Conservation (phyloP, 352 stramenopile species). For the Saprolegnia parasitica region DNA sequence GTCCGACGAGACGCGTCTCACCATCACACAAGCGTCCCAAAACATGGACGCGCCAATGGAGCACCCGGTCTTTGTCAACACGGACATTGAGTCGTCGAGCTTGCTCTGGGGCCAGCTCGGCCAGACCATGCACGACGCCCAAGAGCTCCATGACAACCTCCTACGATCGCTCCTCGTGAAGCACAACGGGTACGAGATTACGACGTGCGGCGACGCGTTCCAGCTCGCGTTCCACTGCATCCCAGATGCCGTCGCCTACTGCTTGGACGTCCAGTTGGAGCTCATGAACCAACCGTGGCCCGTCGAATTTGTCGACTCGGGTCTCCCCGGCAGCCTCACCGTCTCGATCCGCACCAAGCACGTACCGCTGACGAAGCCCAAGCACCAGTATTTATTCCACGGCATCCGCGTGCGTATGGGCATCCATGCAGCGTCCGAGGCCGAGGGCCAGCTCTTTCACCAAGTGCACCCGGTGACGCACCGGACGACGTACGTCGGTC, state of each 20-base stretch:
- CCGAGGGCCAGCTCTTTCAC: constrained; percentile 46
- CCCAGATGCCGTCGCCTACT: constrained; percentile 54
- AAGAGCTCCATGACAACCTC: constrained; percentile 54
- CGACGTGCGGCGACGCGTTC: constrained; percentile 52
- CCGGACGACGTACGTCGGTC: constrained; percentile 48
- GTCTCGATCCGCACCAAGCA: constrained; percentile 41
- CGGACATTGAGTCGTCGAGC: constrained; percentile 59
- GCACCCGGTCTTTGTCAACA: constrained; percentile 62
- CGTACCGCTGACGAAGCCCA: constrained; percentile 11
- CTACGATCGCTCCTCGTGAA: constrained; percentile 38
- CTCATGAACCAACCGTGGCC: constrained; percentile 41
- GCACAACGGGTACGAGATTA: constrained; percentile 55
- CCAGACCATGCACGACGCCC: constrained; percentile 41
- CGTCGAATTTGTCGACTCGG: constrained; percentile 41
- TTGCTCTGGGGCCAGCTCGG: constrained; percentile 42
- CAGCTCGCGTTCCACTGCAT: constrained; percentile 56
- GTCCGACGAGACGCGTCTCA: constrained; percentile 11
- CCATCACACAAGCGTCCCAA: not conserved
- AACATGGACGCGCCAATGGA: constrained; percentile 32
- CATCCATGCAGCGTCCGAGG: constrained; percentile 44
- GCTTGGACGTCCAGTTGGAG: constrained; percentile 46
- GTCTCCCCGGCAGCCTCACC: constrained; percentile 34
- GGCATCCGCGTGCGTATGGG: constrained; percentile 55
- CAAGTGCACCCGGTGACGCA: constrained; percentile 44
- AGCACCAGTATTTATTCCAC: constrained; percentile 39